Evolutionary conservation across 371 early-diverging fungal genomes (phyloP).

Genomic region (Apophysomyces variabilis): DNA sequence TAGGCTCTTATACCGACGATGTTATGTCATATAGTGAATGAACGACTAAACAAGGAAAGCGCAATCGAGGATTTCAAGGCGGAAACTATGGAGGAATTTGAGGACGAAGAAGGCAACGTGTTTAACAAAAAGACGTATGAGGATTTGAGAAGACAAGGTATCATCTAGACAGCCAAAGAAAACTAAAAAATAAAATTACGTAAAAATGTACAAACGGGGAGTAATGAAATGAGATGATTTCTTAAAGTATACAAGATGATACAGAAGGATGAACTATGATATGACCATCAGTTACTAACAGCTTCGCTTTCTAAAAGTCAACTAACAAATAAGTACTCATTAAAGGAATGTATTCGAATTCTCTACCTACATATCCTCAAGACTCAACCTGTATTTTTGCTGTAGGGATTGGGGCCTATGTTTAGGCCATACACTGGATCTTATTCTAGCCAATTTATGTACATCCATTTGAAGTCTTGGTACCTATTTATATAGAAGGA

Average conservation of each 20-base stretch:
- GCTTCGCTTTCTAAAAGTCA: no score
- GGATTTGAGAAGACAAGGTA: slow-evolving; percentile 91
- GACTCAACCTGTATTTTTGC: no score
- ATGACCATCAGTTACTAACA: no score
- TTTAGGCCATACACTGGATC: no score
- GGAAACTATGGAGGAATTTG: slow-evolving; percentile 93
- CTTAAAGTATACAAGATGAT: slow-evolving; percentile 3
- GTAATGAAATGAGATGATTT: not conserved
- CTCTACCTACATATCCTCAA: not conserved
- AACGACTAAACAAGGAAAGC: slow-evolving; percentile 73
- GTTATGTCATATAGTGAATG: slow-evolving; percentile 68
- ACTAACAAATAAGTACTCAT: no score
- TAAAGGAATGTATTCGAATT: not conserved
- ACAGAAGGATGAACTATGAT: not conserved
- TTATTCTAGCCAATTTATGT: no score
- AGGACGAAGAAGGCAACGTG: slow-evolving; percentile 97
- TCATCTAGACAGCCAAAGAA: slow-evolving; percentile 60
- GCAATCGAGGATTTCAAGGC: slow-evolving; percentile 68
- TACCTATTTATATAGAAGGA: no score
- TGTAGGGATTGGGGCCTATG: no score
- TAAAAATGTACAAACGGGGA: not conserved
- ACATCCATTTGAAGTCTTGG: no score
- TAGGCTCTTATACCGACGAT: no score
- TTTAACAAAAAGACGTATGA: slow-evolving; percentile 98
- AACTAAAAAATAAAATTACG: not conserved